Percentiles rank a stretch among this genome's conserved stretches.
Evolutionary conservation across 2,329 filamentous ascomycete species (phyloP).

Genomic region (Dendrostoma leiphaemia): DNA sequence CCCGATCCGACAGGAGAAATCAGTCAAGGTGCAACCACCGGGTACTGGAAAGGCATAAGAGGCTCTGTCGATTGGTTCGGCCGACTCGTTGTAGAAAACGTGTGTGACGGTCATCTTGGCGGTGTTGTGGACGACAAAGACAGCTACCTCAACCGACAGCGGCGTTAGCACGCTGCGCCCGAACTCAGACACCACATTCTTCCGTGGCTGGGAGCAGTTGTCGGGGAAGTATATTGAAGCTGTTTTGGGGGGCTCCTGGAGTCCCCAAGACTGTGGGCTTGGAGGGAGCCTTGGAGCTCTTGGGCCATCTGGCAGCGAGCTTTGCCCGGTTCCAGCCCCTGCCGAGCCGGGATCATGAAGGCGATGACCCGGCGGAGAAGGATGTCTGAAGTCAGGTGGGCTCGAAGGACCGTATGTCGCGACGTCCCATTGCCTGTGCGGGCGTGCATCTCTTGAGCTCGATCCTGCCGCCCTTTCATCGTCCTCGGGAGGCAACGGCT

Average conservation of each 20-base stretch:
- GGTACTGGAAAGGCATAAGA: constrained; percentile 28
- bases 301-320: no score
- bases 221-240: not conserved
- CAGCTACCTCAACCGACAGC: constrained; percentile 23
- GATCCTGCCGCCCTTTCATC: no score
- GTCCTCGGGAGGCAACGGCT: no score
- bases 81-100: constrained; percentile 25
- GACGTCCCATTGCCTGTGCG: no score
- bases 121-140: constrained; percentile 24
- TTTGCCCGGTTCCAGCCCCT: no score
- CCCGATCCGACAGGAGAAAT: constrained; percentile 26
- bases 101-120: constrained; percentile 25
- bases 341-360: no score
- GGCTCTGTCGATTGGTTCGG: constrained; percentile 21
- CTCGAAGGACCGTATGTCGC: no score
- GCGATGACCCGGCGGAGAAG: no score
- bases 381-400: no score
- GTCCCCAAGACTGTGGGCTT: not conserved
- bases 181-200: constrained; percentile 24
- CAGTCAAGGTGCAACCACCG: constrained; percentile 25
- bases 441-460: no score
- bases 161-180: constrained; percentile 26
- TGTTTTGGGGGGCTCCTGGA: not conserved
- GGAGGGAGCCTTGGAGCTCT: not conserved
- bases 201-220: constrained; percentile 13